Evolutionary conservation across 2,329 filamentous ascomycete genomes (phyloP).

Genomic region (Dothideomycetes sp.): DNA sequence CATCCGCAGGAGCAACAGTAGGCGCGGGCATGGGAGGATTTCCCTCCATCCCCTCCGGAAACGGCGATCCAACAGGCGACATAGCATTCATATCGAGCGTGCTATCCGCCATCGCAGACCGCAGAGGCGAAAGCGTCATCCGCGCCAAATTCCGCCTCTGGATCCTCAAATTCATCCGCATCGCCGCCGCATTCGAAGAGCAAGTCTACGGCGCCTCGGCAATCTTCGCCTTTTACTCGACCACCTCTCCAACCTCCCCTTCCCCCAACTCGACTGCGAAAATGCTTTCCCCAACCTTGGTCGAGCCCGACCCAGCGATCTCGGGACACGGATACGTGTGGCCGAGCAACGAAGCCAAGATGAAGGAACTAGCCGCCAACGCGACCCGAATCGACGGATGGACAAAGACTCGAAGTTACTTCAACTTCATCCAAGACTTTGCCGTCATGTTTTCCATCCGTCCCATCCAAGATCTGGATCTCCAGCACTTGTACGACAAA

Average conservation of each 20-base stretch:
- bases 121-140: conserved; percentile 83
- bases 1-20: conserved; percentile 25
- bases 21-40: conserved; percentile 27
- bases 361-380: conserved; percentile 81
- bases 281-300: conserved; percentile 4
- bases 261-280: conserved; percentile 3
- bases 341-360: conserved; percentile 70
- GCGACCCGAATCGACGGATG: conserved; percentile 92
- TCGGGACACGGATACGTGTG: conserved; percentile 78
- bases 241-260: conserved; percentile 12
- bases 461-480: conserved; percentile 70
- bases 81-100: conserved; percentile 82
- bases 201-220: conserved; percentile 88
- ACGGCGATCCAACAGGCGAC: conserved; percentile 70
- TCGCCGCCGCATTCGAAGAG: conserved; percentile 91
- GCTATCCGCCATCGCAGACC: conserved; percentile 68
- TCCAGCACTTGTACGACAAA: conserved; percentile 88
- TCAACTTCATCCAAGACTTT: conserved; percentile 64
- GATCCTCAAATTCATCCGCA: conserved; percentile 86
- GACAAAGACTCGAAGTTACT: conserved; percentile 92
- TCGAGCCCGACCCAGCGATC: conserved; percentile 28
- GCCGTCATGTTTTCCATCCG: conserved; percentile 25
- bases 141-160: conserved; percentile 89
- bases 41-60: conserved; percentile 10
- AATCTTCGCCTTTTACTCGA: conserved; percentile 56